Conservation (phyloP, 352 stramenopile species). For the Pythium pectinolyticum region DNA sequence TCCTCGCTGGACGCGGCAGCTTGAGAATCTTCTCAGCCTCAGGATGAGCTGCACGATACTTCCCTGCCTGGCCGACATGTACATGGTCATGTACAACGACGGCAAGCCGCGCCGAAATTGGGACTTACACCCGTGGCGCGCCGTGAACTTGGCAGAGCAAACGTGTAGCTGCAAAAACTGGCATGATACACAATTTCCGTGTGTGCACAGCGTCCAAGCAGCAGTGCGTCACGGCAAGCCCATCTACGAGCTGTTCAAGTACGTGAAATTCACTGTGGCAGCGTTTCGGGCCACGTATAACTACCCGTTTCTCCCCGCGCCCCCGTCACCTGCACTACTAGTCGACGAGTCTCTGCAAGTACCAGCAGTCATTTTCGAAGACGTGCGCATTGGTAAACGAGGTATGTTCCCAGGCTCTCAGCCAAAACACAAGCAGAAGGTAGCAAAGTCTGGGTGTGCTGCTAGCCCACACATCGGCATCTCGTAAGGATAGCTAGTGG, state of each 20-base stretch:
- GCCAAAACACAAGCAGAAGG: slow-evolving; percentile 22
- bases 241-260: slow-evolving; percentile 7
- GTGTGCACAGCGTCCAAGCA: slow-evolving; percentile 10
- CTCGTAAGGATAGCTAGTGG: not conserved
- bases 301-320: not conserved
- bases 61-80: not conserved
- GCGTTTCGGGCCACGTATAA: not conserved
- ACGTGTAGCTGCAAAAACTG: slow-evolving; percentile 13
- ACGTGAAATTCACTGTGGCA: not conserved
- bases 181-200: slow-evolving; percentile 18
- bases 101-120: slow-evolving; percentile 1
- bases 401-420: slow-evolving; percentile 10
- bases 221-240: not conserved
- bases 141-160: slow-evolving; percentile 4
- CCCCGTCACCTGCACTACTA: not conserved
- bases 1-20: not conserved
- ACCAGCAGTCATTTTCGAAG: not conserved
- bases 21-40: not conserved
- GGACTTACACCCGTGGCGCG: slow-evolving; percentile 2
- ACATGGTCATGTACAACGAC: slow-evolving; percentile 5
- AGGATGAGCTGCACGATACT: not conserved
- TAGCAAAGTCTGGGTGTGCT: slow-evolving; percentile 3
- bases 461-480: not conserved
- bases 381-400: slow-evolving; percentile 6
- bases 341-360: not conserved